Conservation (phyloP, 2,329 filamentous ascomycete genomes). For the Cladosporium velox region DNA sequence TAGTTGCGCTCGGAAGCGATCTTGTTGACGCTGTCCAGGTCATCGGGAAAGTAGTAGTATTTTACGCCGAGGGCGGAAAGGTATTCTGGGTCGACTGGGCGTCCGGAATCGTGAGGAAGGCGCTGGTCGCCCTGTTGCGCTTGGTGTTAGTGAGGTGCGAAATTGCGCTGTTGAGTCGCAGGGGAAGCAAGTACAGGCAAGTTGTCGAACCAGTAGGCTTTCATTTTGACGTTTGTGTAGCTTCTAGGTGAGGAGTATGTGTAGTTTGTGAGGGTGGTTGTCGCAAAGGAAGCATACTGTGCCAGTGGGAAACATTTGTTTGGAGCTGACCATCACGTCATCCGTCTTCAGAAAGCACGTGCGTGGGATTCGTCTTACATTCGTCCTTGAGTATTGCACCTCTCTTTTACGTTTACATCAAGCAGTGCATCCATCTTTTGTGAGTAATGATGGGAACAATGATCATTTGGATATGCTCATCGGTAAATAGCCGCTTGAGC, state of each 20-base stretch:
- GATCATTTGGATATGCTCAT: background rate
- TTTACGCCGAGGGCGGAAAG: slow-evolving; percentile 77
- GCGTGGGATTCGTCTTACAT: background rate
- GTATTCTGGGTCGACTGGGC: slow-evolving; percentile 62
- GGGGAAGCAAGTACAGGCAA: slow-evolving; percentile 51
- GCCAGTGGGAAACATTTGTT: slow-evolving; percentile 2
- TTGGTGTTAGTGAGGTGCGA: slow-evolving; percentile 18
- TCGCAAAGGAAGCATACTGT: background rate
- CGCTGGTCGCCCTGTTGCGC: slow-evolving; percentile 84
- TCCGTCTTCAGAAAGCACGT: slow-evolving; percentile 1
- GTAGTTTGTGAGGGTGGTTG: background rate
- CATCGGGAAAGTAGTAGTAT: slow-evolving; percentile 67
- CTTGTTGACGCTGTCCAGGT: slow-evolving; percentile 67
- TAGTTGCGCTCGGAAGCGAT: slow-evolving; percentile 78
- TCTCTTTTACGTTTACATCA: background rate
- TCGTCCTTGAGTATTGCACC: background rate
- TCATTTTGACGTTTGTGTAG: slow-evolving; percentile 53
- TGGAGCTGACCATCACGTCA: slow-evolving; percentile 7
- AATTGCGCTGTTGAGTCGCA: background rate
- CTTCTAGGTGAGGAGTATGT: background rate
- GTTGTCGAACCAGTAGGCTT: slow-evolving; percentile 72
- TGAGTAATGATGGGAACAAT: background rate
- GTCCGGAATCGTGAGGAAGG: slow-evolving; percentile 82
- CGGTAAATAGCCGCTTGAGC: background rate
- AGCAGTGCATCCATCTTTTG: background rate